These are phyloP conservation scores for Ganoderma meredithae DNA, from an alignment of 1,284 basidiomycete species.

Conservation along the genomic window DNA sequence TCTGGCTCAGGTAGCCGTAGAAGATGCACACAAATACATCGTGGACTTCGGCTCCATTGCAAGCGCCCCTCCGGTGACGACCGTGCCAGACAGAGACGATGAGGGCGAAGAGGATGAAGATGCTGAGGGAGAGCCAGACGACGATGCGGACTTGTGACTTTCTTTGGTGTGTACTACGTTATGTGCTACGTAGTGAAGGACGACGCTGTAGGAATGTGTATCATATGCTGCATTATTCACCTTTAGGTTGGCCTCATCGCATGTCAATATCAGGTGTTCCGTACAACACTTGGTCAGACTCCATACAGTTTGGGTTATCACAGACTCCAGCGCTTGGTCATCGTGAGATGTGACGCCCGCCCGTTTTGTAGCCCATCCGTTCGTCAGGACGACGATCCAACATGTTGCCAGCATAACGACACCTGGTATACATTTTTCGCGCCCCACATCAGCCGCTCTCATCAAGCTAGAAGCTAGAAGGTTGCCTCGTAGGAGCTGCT, in stretches of 20 bases:
- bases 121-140: constrained; percentile 45
- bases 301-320: neutral
- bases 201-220: constrained; percentile 32
- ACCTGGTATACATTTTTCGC: neutral
- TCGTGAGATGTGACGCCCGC: neutral
- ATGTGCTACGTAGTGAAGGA: constrained; percentile 26
- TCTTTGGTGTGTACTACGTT: constrained; percentile 29
- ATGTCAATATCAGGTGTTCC: neutral
- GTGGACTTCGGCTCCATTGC: constrained; percentile 6
- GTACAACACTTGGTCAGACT: neutral
- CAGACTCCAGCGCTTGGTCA: neutral
- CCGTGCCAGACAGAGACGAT: constrained; percentile 40
- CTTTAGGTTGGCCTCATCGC: constrained; percentile 5
- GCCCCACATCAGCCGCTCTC: neutral
- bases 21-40: constrained; percentile 8
- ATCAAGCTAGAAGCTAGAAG: neutral
- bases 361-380: neutral
- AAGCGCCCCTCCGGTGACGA: neutral
- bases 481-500: neutral
- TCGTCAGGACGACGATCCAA: neutral
- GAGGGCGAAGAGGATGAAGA: constrained; percentile 45
- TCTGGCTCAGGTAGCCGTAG: constrained; percentile 20
- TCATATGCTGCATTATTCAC: constrained; percentile 49
- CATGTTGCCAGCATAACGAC: neutral
- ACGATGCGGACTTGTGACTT: constrained; percentile 27